Evolutionary conservation across 2,329 filamentous ascomycete genomes (phyloP).

Genomic region (Sarocladium kiliense): DNA sequence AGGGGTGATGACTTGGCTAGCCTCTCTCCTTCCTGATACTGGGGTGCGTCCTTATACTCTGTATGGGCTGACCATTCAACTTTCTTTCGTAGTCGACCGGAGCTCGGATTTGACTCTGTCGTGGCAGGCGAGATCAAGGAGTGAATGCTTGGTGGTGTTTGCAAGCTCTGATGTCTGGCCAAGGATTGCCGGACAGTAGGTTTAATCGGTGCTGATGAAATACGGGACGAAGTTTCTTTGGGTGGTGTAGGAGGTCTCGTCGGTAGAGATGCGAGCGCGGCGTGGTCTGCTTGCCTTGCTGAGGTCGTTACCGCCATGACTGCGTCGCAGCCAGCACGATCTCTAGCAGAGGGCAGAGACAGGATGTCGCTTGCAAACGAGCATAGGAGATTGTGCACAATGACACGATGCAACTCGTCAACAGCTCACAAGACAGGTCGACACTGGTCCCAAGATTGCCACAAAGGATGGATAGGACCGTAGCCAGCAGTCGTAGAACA

Average conservation of each 20-base stretch:
- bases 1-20: constrained; percentile 33
- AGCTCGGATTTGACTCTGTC: constrained; percentile 36
- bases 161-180: constrained; percentile 25
- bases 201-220: constrained; percentile 1
- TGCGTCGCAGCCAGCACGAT: constrained; percentile 33
- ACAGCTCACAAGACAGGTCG: too few species aligned
- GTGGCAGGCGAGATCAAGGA: constrained; percentile 38
- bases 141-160: constrained; percentile 48
- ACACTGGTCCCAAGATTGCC: too few species aligned
- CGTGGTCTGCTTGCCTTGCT: constrained; percentile 25
- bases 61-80: constrained; percentile 53
- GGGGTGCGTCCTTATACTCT: constrained; percentile 51
- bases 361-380: not conserved
- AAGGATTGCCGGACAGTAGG: constrained; percentile 27
- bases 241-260: constrained; percentile 64
- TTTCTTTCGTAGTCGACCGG: constrained; percentile 43
- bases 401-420: not conserved
- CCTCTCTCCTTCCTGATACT: constrained; percentile 33
- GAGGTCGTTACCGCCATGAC: constrained; percentile 34
- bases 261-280: constrained; percentile 46
- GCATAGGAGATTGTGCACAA: too few species aligned
- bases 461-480: too few species aligned
- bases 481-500: too few species aligned
- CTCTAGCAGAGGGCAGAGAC: constrained; percentile 20
- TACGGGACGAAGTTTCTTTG: constrained; percentile 37